Evolutionary conservation across 768 basidiomycete genomes (phyloP).

Genomic region (Mycena haematopus): DNA sequence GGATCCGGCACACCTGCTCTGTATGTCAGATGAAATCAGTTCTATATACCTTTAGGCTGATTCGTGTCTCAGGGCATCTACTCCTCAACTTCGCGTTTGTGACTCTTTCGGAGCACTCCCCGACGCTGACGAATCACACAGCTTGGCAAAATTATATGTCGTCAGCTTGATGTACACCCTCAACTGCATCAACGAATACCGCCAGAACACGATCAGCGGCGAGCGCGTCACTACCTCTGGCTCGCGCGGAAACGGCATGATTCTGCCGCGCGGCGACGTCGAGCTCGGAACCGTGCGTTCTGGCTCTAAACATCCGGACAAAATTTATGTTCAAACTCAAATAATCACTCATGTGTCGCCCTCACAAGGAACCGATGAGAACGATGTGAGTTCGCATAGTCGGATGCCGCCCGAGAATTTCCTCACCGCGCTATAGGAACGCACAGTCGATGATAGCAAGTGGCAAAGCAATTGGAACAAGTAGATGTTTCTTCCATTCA

Average conservation of each 20-base stretch:
- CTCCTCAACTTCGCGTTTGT: constrained; percentile 22
- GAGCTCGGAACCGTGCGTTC: constrained; percentile 20
- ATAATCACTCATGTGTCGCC: constrained; percentile 25
- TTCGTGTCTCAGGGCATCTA: constrained; percentile 18
- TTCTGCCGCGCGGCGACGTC: constrained; percentile 9
- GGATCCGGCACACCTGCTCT: constrained; percentile 6
- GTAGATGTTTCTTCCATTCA: not conserved
- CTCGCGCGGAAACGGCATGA: constrained; percentile 10
- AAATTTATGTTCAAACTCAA: constrained; percentile 26
- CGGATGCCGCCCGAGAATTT: not conserved
- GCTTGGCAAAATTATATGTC: constrained; percentile 22
- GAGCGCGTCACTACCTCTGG: constrained; percentile 18
- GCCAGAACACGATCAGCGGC: constrained; percentile 10
- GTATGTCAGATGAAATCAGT: constrained; percentile 1
- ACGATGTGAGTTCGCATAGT: not conserved
- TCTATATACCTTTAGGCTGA: not conserved
- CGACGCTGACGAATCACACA: not conserved
- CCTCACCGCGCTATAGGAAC: not conserved
- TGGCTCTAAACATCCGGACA: not conserved
- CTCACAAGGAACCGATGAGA: constrained; percentile 15
- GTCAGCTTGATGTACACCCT: constrained; percentile 24
- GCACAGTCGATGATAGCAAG: constrained; percentile 8
- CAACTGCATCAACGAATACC: constrained; percentile 26
- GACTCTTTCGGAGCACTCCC: no score
- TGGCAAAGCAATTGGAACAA: constrained; percentile 23